Percentiles rank a stretch among this genome's conserved stretches.
These are phyloP conservation scores for Fusarium vanettenii DNA, from an alignment of 2,329 filamentous ascomycete genomes.

Conservation along the genomic window DNA sequence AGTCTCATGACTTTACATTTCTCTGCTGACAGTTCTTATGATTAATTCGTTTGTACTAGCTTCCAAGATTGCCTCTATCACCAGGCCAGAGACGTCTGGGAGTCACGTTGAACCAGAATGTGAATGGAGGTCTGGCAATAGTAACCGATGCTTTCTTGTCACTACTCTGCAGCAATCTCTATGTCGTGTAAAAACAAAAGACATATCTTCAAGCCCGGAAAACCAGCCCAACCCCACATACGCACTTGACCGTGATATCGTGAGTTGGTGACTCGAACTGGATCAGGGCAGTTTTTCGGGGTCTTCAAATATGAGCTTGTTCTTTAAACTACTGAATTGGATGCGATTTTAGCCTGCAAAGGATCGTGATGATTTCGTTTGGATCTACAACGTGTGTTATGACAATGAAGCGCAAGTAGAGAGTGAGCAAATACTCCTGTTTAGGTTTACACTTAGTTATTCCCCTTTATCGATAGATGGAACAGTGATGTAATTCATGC, in stretches of 20 bases:
- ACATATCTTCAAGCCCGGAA: not conserved
- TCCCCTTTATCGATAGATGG: not conserved
- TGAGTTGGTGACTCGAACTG: not conserved
- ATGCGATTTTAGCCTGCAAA: not conserved
- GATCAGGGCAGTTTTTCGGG: not conserved
- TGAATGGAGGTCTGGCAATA: not conserved
- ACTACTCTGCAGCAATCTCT: not conserved
- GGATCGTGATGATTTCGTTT: accelerated
- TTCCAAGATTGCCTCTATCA: not conserved
- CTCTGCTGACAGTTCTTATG: not conserved
- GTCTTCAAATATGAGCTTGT: not conserved
- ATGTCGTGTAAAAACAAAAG: not conserved
- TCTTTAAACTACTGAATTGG: not conserved
- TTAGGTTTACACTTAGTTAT: not conserved
- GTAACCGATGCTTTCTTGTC: not conserved
- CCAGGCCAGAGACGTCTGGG: not conserved
- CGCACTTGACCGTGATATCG: not conserved
- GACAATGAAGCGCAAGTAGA: not conserved
- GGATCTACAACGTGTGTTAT: not conserved
- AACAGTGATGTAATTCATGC: not conserved
- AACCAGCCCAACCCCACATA: not conserved
- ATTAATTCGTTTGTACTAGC: not conserved
- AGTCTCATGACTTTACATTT: not conserved
- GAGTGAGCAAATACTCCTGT: not conserved
- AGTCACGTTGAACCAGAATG: not conserved